A percentile compares a stretch with the other conserved stretches of the same genome.
These are phyloP conservation scores for Boletus semigastroideus DNA, from an alignment of 1,284 basidiomycete genomes.

Conservation along the genomic window DNA sequence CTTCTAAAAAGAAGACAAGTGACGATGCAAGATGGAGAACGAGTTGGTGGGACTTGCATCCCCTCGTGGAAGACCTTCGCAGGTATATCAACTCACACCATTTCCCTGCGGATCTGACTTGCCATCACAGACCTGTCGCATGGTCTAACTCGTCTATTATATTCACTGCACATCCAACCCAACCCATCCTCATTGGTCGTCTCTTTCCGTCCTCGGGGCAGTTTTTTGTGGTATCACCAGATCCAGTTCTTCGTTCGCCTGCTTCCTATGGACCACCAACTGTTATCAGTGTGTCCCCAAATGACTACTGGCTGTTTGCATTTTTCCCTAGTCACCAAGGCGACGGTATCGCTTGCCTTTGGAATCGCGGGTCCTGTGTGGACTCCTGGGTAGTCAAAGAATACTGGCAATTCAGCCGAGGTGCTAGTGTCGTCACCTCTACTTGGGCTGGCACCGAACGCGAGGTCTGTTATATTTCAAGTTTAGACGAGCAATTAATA, in stretches of 20 bases:
- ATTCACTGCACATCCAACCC: slow-evolving; percentile 61
- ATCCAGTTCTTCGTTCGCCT: slow-evolving; percentile 44
- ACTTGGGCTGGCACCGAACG: slow-evolving; percentile 61
- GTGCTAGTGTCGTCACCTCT: slow-evolving; percentile 57
- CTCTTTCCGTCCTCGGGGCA: slow-evolving; percentile 68
- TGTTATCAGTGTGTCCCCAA: slow-evolving; percentile 56
- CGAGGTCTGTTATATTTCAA: slow-evolving; percentile 43
- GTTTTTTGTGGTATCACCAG: slow-evolving; percentile 56
- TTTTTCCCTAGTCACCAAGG: slow-evolving; percentile 61
- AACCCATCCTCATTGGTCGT: slow-evolving; percentile 58
- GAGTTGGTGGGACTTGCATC: slow-evolving; percentile 73
- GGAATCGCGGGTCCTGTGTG: slow-evolving; percentile 54
- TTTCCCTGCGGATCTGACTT: neutral
- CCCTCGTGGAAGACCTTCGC: slow-evolving; percentile 54
- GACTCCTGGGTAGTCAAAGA: slow-evolving; percentile 65
- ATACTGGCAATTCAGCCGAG: slow-evolving; percentile 51
- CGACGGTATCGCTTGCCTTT: slow-evolving; percentile 64
- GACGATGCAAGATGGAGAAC: slow-evolving; percentile 53
- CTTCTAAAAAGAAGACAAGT: slow-evolving; percentile 58
- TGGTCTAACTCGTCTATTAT: slow-evolving; percentile 71
- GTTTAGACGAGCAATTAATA: neutral
- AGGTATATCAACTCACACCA: slow-evolving; percentile 39
- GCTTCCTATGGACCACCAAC: slow-evolving; percentile 59
- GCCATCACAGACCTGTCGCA: slow-evolving; percentile 52
- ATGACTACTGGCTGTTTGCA: slow-evolving; percentile 67